Conservation (phyloP, 306 rosid species). For the Fragaria ananassa region DNA sequence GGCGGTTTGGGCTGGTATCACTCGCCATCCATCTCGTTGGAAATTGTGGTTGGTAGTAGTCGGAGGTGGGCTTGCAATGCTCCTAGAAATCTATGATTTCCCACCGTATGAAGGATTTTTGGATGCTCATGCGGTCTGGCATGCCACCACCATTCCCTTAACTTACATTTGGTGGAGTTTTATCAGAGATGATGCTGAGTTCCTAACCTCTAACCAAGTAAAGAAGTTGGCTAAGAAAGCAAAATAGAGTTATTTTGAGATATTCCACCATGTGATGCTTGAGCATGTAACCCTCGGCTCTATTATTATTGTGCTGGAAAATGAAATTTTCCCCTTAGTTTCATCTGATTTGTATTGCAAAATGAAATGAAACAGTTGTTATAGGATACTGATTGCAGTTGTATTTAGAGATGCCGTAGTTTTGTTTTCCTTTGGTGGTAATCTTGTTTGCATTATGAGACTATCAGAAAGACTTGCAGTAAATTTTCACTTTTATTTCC, state of each 20-base stretch:
- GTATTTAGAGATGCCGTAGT: not conserved
- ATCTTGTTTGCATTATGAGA: not conserved
- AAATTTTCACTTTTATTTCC: not conserved
- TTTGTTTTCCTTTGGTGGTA: not conserved
- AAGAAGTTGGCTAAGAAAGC: constrained; percentile 46
- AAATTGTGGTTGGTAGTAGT: constrained; percentile 57
- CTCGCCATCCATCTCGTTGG: constrained; percentile 64
- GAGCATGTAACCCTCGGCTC: not conserved
- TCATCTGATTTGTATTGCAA: not conserved
- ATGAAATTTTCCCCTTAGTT: not conserved
- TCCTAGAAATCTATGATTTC: constrained; percentile 58
- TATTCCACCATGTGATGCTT: not conserved
- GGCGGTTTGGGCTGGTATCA: constrained; percentile 55
- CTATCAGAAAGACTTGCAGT: not conserved
- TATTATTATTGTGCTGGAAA: not conserved
- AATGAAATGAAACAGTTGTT: not conserved
- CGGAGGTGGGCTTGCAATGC: constrained; percentile 57
- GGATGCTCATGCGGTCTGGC: constrained; percentile 77
- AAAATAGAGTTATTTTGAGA: constrained; percentile 43
- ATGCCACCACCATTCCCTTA: constrained; percentile 67
- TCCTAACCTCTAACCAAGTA: constrained; percentile 32
- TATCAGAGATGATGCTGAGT: constrained; percentile 61
- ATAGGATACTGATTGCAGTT: not conserved
- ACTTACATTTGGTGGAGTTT: constrained; percentile 86
- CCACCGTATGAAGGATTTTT: constrained; percentile 61